Conservation (phyloP, 73 alveolate genomes). For the Paramecium caudatum region DNA sequence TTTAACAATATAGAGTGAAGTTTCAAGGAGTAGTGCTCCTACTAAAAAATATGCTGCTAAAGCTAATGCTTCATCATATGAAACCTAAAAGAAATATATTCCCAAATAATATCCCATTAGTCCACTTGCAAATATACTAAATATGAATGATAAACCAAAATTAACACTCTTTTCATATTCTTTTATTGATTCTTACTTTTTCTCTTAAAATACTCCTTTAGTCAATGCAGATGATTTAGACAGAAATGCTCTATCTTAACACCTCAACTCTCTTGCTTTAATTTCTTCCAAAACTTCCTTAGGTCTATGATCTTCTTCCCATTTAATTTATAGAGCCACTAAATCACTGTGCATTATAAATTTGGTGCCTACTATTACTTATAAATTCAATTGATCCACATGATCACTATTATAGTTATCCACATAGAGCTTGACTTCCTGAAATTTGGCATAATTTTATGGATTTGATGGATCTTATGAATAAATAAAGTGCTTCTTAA, state of each 20-base stretch:
- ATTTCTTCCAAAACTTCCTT: slow-evolving; percentile 4
- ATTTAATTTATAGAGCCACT: neutral
- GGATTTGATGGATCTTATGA: slow-evolving; percentile 27
- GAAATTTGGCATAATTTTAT: neutral
- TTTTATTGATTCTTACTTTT: neutral
- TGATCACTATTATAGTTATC: slow-evolving; percentile 8
- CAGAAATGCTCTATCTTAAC: neutral
- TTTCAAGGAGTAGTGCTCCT: neutral
- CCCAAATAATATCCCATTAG: slow-evolving; percentile 18
- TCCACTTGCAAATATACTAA: neutral
- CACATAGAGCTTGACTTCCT: neutral
- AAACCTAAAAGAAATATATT: neutral
- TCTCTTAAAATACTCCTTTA: neutral
- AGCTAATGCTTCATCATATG: neutral
- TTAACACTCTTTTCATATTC: slow-evolving; percentile 43
- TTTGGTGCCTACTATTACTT: neutral
- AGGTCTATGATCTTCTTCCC: slow-evolving; percentile 55
- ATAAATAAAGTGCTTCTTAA: neutral
- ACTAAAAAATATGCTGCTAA: neutral
- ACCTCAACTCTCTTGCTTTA: slow-evolving; percentile 20
- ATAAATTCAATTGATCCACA: neutral
- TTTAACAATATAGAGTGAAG: neutral
- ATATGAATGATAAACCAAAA: slow-evolving; percentile 43
- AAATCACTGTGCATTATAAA: slow-evolving; percentile 45
- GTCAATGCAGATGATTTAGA: neutral